Percentiles rank a stretch among this genome's conserved stretches.
phyloP scores from a whole-genome alignment of 2,329 filamentous ascomycete species.

The Penicillium sp. region DNA sequence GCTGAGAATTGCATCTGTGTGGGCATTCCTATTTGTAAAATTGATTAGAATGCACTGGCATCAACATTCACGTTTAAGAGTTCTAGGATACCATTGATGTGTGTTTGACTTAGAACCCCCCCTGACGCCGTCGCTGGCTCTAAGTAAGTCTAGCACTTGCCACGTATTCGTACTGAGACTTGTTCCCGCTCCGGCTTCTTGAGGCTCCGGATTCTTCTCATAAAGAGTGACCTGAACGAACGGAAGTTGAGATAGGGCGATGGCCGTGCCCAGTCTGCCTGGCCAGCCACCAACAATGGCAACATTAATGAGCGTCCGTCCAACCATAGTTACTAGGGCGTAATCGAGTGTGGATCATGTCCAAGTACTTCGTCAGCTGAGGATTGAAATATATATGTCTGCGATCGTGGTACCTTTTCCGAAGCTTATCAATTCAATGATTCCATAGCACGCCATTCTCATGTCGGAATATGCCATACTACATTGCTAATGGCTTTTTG shows the following conservation, averaged over 20 bases:
- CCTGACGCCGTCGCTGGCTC: conserved; percentile 48
- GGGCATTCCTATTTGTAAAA: conserved; percentile 18
- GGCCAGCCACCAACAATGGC: conserved; percentile 51
- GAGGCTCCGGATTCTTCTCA: conserved; percentile 53
- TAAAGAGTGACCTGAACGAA: conserved; percentile 53
- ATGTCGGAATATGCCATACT: conserved; percentile 20
- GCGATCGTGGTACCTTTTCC: not conserved
- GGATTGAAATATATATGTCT: not conserved
- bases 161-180: conserved; percentile 55
- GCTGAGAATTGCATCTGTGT: conserved; percentile 21
- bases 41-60: not conserved
- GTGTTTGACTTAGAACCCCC: conserved; percentile 43
- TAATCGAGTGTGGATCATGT: too few relatives aligned
- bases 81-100: conserved; percentile 21
- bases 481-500: not conserved
- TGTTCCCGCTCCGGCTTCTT: conserved; percentile 58
- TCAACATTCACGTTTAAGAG: not conserved
- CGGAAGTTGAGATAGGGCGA: conserved; percentile 51
- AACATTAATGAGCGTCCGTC: conserved; percentile 17
- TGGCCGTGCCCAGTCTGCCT: conserved; percentile 52
- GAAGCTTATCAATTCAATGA: conserved; percentile 12
- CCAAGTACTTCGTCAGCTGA: too few relatives aligned
- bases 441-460: conserved; percentile 26
- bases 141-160: conserved; percentile 56
- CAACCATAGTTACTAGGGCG: conserved; percentile 17